Base-by-base conservation (phyloP, 129 eudicot species). In the Flaveria robusta region DNA sequence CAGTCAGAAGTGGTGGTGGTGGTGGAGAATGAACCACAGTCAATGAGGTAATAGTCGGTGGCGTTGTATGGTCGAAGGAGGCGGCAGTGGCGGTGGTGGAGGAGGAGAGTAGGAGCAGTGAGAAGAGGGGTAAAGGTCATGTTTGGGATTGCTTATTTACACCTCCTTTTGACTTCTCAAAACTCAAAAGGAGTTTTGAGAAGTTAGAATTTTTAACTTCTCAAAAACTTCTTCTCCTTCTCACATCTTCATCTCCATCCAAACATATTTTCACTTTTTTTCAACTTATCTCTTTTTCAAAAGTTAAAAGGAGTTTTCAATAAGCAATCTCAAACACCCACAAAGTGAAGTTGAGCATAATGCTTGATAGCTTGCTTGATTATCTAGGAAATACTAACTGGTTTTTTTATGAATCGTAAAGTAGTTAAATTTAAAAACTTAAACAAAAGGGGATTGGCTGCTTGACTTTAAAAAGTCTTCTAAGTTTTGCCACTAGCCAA, bases 1-100 rank as follows among this genome's bases (percentile, higher is more conserved):
- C 78, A 58, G 46, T 58, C 78, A 9, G 68, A 45, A 6, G 31
- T 8, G 24, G 62, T 72, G 64, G 62, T 72, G 64, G 42, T 49
- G 64, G 43, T 15, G 49, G 80, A 45, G 43, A 84, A 45, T 15
- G 87, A 68, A 73, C 84, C 87, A 9, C 84, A 84, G 67, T 76
- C 72, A 5, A 84, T 43, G 49, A 55, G 79, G 77, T 76, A 65
- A 66, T 56, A 15, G 45, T 80, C 84, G 37, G 71, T 71, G 11
- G 82, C 34, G 18, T 41, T 67, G 75, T 82, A 82, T 9, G 79
- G 79, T 22, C 39, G 8, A 43, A 20, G 5, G 64, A 1, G 23
- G 51, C 4, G 70, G 50, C 27, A 65, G 74, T 15, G n/a, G 45
- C 9, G 54, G 62, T 22, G 52, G 56, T 2, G 76, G 47, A 5